phyloP scores from a whole-genome alignment of 1,139 yeast genomes.

The Debaryomyces coudertii region DNA sequence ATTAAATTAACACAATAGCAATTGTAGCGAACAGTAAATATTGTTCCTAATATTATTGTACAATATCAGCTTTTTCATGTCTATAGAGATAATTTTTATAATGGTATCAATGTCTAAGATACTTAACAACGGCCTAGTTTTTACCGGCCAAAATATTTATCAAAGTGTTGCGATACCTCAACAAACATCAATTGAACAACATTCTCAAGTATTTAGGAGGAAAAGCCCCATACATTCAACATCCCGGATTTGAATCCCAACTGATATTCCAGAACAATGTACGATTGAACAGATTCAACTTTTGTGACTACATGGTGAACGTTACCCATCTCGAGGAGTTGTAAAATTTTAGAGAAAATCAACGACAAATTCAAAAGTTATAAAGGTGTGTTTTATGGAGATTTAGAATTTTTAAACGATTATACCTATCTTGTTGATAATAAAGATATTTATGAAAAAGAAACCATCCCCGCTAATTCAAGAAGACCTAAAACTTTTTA shows the following conservation, averaged over 20 bases:
- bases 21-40: no score
- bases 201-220: constrained; percentile 37
- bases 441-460: constrained; percentile 31
- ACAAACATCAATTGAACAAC: constrained; percentile 34
- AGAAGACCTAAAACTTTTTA: constrained; percentile 27
- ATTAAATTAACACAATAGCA: no score
- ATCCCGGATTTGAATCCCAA: constrained; percentile 35
- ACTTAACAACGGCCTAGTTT: constrained; percentile 29
- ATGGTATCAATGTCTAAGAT: constrained; percentile 37
- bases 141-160: constrained; percentile 28
- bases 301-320: constrained; percentile 40
- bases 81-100: neutral
- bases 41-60: neutral
- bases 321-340: constrained; percentile 33
- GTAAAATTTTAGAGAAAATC: constrained; percentile 25
- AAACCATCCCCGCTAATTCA: constrained; percentile 28
- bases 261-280: constrained; percentile 36
- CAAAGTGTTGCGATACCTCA: constrained; percentile 32
- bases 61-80: neutral
- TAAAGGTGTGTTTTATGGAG: constrained; percentile 24
- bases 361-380: constrained; percentile 25
- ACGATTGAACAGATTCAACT: constrained; percentile 40
- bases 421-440: constrained; percentile 30
- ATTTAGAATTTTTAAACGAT: constrained; percentile 28
- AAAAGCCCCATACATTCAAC: constrained; percentile 41